Conservation (phyloP, 371 early-diverging fungal species). For the Nematocida sp. region DNA sequence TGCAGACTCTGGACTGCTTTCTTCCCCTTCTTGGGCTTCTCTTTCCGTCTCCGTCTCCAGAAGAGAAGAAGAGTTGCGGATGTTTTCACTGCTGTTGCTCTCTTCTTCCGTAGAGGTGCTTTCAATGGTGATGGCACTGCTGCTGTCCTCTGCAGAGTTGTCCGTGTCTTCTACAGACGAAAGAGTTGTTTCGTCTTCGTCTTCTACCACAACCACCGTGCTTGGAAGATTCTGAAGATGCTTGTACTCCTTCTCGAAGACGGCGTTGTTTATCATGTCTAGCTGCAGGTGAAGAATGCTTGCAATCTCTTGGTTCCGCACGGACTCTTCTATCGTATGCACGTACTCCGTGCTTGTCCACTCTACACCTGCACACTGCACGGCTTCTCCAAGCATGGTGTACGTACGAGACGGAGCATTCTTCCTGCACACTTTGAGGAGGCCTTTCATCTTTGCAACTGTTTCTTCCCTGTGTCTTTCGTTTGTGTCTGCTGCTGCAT, state of each 20-base stretch:
- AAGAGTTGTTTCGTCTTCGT: conserved; percentile 21
- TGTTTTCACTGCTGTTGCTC: no score
- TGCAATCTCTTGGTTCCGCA: conserved; percentile 17
- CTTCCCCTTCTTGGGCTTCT: no score
- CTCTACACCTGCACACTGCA: background rate
- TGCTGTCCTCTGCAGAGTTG: background rate
- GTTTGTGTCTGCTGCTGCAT: background rate
- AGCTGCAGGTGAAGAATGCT: conserved; percentile 34
- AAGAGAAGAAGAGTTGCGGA: no score
- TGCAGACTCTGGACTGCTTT: no score
- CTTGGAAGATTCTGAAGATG: background rate
- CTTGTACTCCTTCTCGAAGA: conserved; percentile 43
- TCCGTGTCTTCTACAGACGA: background rate
- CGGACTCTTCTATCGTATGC: background rate
- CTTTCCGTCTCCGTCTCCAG: no score
- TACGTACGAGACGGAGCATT: background rate
- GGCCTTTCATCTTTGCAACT: background rate
- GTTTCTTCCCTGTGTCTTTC: background rate
- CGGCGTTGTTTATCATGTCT: conserved; percentile 33
- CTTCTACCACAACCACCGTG: conserved; percentile 22
- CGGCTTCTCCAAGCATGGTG: background rate
- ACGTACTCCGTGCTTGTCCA: background rate
- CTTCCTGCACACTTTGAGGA: conserved; percentile 5
- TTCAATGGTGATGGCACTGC: background rate
- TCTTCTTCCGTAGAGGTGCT: background rate